Evolutionary conservation across 129 eudicot genomes (phyloP), one percentile per base, ranked within the genome.

Genomic region (Artemisia tridentata): DNA sequence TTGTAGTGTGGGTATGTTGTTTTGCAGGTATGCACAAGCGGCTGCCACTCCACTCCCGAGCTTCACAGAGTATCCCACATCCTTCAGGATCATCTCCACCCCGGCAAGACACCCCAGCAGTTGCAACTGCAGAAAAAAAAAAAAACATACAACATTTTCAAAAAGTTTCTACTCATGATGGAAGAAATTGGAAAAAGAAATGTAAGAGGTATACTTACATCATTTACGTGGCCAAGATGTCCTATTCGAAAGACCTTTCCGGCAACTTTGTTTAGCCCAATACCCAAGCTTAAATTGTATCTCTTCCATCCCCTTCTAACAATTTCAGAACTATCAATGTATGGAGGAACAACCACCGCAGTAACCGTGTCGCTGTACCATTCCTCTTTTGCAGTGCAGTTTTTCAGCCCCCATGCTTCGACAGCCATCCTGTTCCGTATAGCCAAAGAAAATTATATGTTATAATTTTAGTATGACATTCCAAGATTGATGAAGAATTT

Each of bases 191-290:
- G 66, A 13, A 54, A 18, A 21, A 54, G 13, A 54, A 61, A 72
- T 21, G 53, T 14, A 29, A 11, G 29, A 56, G 25, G 17, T 15
- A 53, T 58, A 23, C 56, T 10, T 80, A 90, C 99, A 84, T 93
- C 99, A 68, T 93, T 93, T 21, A 95, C 91, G 97, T 95, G n/a
- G 97, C 95, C 17, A 91, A 91, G 97, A 84, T 95, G 99, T 53
- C 99, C 99, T 76, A 90, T 90, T 82, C 99, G 77, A 96, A 95
- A 95, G 68, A 90, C 99, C 66, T 90, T 95, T 52, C 99, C 97
- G 4, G 99, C 97, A 79, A 84, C 99, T 83, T 91, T 91, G 86
- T 91, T 91, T n/a, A 91, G 89, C 31, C 97, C 97, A 13, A 91
- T 83, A 50, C 97, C 97, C 65, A 91, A 80, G 83, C 97, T 90